Base-by-base conservation (phyloP, 176 grass and related monocot genomes). In the Triticum timopheevii region DNA sequence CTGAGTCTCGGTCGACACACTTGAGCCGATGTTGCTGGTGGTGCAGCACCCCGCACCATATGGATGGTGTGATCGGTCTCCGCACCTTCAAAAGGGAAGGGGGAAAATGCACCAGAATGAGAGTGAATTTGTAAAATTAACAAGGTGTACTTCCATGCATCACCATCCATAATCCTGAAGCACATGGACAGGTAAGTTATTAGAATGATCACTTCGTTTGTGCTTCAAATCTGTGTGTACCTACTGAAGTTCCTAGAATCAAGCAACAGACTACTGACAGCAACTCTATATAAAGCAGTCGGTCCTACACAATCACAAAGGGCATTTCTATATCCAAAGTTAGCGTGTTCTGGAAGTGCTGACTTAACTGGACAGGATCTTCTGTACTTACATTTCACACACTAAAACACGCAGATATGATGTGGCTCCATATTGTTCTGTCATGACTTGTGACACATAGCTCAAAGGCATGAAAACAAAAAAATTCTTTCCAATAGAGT, bases 11-110 rank as follows among this genome's bases (percentile, higher is more conserved):
- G 13, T 52, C 49, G 49, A 52, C 15, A 52, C 16, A 52, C 49
- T 52, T 52, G 16, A 52, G 49, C 49, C 15, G 5, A 52, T 52
- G 49, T 52, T 52, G 83, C 63, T 81, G 85, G 72, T 71, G 84
- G 82, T 83, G 91, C 61, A 64, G 84, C 79, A 42, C 89, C 84
- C 65, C 87, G 87, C 72, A 96, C 91, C 79, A 96, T 76, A 82
- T 96, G 94, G 84, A 96, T 93, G 54, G 94, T 96, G 87, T 96
- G 94, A 66, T 96, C 94, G 8, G 89, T 86, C 73, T 84, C 91
- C 15, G 93, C 91, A 72, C 94, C 94, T 93, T 78, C 74, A 75
- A 59, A 54, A 83, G 6, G 11, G 45, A 50, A 56, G 62, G 80
- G 19, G 61, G 33, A 42, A 31, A 74, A 83, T 2, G 24, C 23